These are phyloP conservation scores for Ophiostoma fasciatum DNA, from an alignment of 2,329 filamentous ascomycete species.

Conservation along the genomic window DNA sequence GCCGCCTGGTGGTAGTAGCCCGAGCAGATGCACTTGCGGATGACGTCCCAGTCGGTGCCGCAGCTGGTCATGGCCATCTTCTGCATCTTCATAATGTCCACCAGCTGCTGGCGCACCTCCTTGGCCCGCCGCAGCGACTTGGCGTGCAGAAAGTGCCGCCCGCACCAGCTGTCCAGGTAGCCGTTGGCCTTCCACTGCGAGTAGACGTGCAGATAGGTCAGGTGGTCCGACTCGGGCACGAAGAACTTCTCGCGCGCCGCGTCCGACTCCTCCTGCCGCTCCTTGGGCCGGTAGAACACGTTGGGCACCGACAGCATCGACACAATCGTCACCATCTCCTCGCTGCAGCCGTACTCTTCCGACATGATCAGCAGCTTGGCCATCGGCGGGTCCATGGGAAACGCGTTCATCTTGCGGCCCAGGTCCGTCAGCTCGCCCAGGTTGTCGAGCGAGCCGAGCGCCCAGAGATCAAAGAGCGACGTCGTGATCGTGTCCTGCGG, in stretches of 20 bases:
- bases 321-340: conserved; percentile 97
- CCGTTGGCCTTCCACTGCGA: conserved; percentile 89
- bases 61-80: conserved; percentile 80
- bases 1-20: conserved; percentile 98
- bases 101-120: conserved; percentile 85
- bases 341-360: conserved; percentile 78
- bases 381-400: conserved; percentile 93
- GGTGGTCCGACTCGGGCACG: conserved; percentile 90
- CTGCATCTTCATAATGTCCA: conserved; percentile 88
- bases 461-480: conserved; percentile 95
- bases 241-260: conserved; percentile 95
- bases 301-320: conserved; percentile 95
- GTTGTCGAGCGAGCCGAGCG: conserved; percentile 83
- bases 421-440: conserved; percentile 80
- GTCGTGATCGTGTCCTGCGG: conserved; percentile 97
- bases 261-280: conserved; percentile 92
- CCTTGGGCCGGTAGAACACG: conserved; percentile 93
- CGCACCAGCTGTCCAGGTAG: conserved; percentile 81
- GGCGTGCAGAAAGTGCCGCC: conserved; percentile 85
- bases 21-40: conserved; percentile 91
- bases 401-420: conserved; percentile 87
- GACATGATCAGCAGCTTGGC: conserved; percentile 91
- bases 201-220: conserved; percentile 92
- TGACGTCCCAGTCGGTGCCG: conserved; percentile 92
- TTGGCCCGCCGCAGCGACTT: conserved; percentile 84